A percentile compares a stretch with the other conserved stretches of the same genome.
Conservation (phyloP, 179 eudicot genomes). For the Actinidia polygama region DNA sequence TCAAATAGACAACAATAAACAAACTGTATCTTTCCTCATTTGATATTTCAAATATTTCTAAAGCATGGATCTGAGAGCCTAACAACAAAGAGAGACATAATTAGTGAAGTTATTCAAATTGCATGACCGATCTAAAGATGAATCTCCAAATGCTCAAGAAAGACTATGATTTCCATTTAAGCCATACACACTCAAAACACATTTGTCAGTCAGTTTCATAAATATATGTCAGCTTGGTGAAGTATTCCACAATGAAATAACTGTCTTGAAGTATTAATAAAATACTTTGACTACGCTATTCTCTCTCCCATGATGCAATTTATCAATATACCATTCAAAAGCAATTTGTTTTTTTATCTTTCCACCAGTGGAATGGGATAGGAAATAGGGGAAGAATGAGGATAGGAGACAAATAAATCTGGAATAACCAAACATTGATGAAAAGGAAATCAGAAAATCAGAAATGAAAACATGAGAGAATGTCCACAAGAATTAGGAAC, state of each 20-base stretch:
- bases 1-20: not conserved
- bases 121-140: not conserved
- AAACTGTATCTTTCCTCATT: not conserved
- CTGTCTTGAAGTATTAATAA: not conserved
- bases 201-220: constrained; percentile 10
- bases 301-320: not conserved
- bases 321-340: constrained; percentile 8
- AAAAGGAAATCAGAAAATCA: not conserved
- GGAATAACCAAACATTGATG: not conserved
- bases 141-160: not conserved
- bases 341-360: not conserved
- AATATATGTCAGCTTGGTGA: not conserved
- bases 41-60: not conserved
- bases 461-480: not conserved
- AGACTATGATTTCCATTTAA: not conserved
- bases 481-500: not conserved
- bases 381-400: not conserved
- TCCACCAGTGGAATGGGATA: not conserved
- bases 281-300: not conserved
- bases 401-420: not conserved
- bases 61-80: not conserved
- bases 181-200: constrained; percentile 7
- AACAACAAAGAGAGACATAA: not conserved
- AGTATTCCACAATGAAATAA: not conserved
- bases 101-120: not conserved